These are phyloP conservation scores for Salmacisia buchloeana DNA, from an alignment of 1,284 basidiomycete genomes.

Conservation along the genomic window DNA sequence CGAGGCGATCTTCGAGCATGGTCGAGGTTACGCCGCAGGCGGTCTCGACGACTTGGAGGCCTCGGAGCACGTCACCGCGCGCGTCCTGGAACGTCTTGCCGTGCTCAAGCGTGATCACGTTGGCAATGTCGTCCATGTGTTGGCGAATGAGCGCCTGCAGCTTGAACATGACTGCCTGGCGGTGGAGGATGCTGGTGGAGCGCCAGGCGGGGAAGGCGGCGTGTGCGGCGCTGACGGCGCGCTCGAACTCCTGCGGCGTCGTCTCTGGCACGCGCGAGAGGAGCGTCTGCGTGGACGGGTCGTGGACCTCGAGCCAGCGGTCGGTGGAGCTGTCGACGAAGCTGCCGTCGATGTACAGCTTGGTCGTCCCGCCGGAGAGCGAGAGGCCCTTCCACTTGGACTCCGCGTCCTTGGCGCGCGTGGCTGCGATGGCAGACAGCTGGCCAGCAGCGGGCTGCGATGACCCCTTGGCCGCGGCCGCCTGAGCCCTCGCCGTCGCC, in stretches of 20 bases:
- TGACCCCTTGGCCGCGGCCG: background rate
- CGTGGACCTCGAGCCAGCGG: slow-evolving; percentile 76
- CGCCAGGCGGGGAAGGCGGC: slow-evolving; percentile 87
- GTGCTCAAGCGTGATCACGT: slow-evolving; percentile 46
- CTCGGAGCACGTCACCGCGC: slow-evolving; percentile 86
- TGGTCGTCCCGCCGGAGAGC: slow-evolving; percentile 66
- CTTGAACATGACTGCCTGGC: slow-evolving; percentile 79
- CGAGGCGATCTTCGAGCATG: slow-evolving; percentile 81
- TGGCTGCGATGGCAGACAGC: slow-evolving; percentile 29
- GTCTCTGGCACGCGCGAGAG: slow-evolving; percentile 86
- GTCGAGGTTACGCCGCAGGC: slow-evolving; percentile 76
- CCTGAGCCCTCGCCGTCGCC: background rate
- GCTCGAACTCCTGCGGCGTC: slow-evolving; percentile 71
- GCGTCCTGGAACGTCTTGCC: slow-evolving; percentile 63
- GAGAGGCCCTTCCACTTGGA: slow-evolving; percentile 73
- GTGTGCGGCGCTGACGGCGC: slow-evolving; percentile 79
- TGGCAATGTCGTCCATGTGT: slow-evolving; percentile 53
- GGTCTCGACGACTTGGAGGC: slow-evolving; percentile 88
- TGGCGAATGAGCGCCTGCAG: slow-evolving; percentile 52
- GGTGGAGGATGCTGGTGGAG: slow-evolving; percentile 72
- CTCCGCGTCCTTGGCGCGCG: slow-evolving; percentile 35
- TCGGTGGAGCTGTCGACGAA: slow-evolving; percentile 73
- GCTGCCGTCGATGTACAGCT: slow-evolving; percentile 70
- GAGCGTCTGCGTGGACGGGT: slow-evolving; percentile 83
- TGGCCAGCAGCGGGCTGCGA: slow-evolving; percentile 9